Base-by-base conservation (phyloP, 345 rosid species). In the Euphorbia lathyris region DNA sequence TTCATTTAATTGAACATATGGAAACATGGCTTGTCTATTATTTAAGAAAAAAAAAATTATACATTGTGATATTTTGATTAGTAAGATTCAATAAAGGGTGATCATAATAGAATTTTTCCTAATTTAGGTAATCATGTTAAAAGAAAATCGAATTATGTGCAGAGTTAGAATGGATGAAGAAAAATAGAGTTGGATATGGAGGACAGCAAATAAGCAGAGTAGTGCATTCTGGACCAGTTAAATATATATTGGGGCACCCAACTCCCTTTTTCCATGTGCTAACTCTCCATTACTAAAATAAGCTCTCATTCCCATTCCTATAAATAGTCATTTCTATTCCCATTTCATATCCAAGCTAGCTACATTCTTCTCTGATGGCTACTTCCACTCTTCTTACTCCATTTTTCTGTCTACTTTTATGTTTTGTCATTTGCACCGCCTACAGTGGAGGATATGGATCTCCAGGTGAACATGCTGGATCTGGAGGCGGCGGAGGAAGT, bases 281-380 rank as follows among this genome's bases (percentile, higher is more conserved):
- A 42, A 10, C 30, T 68, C 64, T 45, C 6, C 40, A 73, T n/a
- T n/a, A 20, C 32, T 73, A 47, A 48, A 8, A 66, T 72, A 3
- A 53, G 61, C 50, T 75, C 72, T 70, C 77, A 34, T 11, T 4
- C 34, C 59, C n/a, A 14, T 68, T 29, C 75, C 65, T 85, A 81
- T 83, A 81, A 64, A 81, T 77, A 79, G 72, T 75, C 55, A 22
- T n/a, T n/a, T n/a, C n/a, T n/a, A n/a, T n/a, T n/a, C n/a, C n/a
- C n/a, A 61, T 43, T 61, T 62, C 73, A 58, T 25, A 17, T 70
- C 12, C 5, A 38, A 70, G 6, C n/a, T n/a, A n/a, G n/a, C n/a
- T n/a, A n/a, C 42, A 63, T 34, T 65, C 47, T 30, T 32, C 36
- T 5, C 43, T 8, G 6, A 85, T 85, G 85, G 77, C 74, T 38